These are phyloP conservation scores for Zygosaccharomyces sapae DNA, from an alignment of 1,139 yeast genomes.

Conservation along the genomic window DNA sequence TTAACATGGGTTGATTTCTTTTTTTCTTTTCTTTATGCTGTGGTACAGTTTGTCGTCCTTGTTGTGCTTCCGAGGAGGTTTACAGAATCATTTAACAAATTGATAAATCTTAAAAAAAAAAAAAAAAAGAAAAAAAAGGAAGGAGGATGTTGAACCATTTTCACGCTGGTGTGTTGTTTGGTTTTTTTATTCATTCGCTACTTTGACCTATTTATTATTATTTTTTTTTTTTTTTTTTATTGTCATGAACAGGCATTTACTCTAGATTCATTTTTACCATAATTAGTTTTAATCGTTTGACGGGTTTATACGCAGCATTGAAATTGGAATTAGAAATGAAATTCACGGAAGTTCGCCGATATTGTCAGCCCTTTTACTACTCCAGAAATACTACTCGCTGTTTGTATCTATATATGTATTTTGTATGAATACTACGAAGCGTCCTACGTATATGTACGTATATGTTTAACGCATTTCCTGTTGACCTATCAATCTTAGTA, in stretches of 20 bases:
- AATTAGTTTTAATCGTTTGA: neutral
- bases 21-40: neutral
- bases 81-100: neutral
- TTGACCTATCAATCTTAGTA: conserved; percentile 43
- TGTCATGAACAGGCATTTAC: no score
- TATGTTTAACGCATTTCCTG: conserved; percentile 18
- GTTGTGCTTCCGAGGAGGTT: neutral
- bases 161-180: no score
- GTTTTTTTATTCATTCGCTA: no score
- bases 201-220: no score
- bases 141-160: no score
- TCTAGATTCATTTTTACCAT: no score
- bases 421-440: conserved; percentile 5
- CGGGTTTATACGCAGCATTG: neutral
- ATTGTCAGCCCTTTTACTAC: neutral
- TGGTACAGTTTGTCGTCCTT: neutral
- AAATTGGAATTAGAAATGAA: neutral
- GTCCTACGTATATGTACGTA: neutral
- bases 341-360: no score
- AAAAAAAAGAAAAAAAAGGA: no score
- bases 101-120: neutral
- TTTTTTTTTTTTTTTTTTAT: no score
- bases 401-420: conserved; percentile 4
- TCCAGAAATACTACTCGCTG: neutral
- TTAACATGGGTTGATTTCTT: conserved; percentile 14